Conservation (phyloP, 2,329 filamentous ascomycete genomes). For the Alternaria arborescens region DNA sequence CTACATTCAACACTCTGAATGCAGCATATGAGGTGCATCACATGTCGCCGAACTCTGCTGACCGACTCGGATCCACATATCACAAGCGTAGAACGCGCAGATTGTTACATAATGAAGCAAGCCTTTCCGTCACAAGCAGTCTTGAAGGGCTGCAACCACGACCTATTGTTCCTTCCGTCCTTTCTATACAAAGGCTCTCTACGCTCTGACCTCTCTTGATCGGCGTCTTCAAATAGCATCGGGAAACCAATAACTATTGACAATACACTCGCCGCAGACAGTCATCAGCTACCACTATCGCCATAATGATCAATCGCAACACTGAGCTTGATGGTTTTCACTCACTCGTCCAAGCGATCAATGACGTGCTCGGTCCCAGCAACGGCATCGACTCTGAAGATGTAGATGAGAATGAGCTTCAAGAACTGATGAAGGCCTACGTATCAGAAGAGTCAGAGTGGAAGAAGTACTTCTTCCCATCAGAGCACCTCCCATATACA, state of each 20-base stretch:
- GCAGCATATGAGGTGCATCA: conserved; percentile 15
- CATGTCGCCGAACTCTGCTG: conserved; percentile 23
- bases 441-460: conserved; percentile 74
- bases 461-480: conserved; percentile 77
- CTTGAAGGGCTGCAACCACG: conserved; percentile 1
- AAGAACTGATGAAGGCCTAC: conserved; percentile 77
- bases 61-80: conserved; percentile 26
- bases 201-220: neutral
- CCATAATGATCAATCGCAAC: conserved; percentile 35
- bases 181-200: conserved; percentile 20
- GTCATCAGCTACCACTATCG: neutral
- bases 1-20: conserved; percentile 6
- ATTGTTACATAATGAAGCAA: conserved; percentile 42
- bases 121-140: conserved; percentile 15
- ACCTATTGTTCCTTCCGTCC: conserved; percentile 17
- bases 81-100: conserved; percentile 26
- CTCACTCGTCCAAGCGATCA: conserved; percentile 75
- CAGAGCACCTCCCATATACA: conserved; percentile 77
- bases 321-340: conserved; percentile 63
- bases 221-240: neutral
- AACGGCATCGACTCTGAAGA: conserved; percentile 85
- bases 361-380: conserved; percentile 76
- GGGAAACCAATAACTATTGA: neutral
- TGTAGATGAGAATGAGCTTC: conserved; percentile 77
- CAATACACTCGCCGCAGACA: neutral